Percentiles rank a stretch among this genome's conserved stretches.
phyloP scores from a whole-genome alignment of 495 filamentous ascomycete genomes.

The Penicillium malachiteum region DNA sequence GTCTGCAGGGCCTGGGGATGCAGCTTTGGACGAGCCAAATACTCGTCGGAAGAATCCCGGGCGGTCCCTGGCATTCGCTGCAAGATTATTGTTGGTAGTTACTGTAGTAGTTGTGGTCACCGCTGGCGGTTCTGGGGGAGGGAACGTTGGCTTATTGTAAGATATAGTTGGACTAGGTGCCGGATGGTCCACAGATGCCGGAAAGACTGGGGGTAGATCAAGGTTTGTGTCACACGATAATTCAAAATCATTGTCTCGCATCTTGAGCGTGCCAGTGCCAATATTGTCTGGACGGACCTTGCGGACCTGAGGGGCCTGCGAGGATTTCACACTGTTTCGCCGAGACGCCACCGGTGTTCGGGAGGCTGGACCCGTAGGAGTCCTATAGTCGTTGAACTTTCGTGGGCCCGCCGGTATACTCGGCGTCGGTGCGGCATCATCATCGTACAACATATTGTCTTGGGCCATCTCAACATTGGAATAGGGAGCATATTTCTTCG shows the following conservation, averaged over 20 bases:
- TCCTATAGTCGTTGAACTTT: conserved; percentile 38
- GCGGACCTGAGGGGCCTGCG: conserved; percentile 45
- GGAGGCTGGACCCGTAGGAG: conserved; percentile 45
- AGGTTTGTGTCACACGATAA: conserved; percentile 29
- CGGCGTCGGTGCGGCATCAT: conserved; percentile 84
- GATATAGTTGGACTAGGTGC: conserved; percentile 56
- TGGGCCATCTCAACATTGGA: conserved; percentile 20
- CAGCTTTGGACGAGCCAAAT: conserved; percentile 61
- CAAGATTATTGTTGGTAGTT: conserved; percentile 5
- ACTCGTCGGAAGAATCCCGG: conserved; percentile 91
- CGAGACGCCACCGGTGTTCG: conserved; percentile 45
- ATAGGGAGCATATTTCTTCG: conserved; percentile 34
- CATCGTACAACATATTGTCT: conserved; percentile 43
- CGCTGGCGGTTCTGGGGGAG: conserved; percentile 31
- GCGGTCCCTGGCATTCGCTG: conserved; percentile 55
- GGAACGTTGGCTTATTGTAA: conserved; percentile 46
- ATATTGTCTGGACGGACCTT: conserved; percentile 40
- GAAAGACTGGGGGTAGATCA: conserved; percentile 30
- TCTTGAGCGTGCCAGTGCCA: conserved; percentile 35
- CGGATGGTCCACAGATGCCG: conserved; percentile 38
- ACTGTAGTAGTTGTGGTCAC: conserved; percentile 16
- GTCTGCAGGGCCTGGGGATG: conserved; percentile 24
- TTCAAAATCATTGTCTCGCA: conserved; percentile 29
- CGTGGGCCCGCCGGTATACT: conserved; percentile 81
- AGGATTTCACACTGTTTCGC: conserved; percentile 63